Base-by-base conservation (phyloP, 257 asterid genomes). In the Dorcoceras hygrometricum region DNA sequence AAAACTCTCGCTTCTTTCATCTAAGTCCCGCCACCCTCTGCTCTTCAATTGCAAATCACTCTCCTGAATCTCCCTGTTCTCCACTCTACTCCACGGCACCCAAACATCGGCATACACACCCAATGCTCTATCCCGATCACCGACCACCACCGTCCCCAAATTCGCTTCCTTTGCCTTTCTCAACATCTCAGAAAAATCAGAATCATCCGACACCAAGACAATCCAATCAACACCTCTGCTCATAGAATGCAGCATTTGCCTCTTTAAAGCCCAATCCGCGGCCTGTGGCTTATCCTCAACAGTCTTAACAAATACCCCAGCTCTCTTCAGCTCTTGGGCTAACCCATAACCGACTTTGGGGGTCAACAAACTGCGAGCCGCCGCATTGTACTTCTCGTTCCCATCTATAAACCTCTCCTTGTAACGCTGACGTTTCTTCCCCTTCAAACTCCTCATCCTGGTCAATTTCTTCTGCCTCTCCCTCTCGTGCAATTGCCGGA, bases 201-300 rank as follows among this genome's bases (percentile, higher is more conserved):
- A 87, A 78, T 89, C 98, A 69, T 89, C 97, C 2, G 96, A 89
- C 0, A 92, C 92, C 66, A 92, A 69, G 50, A 92, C 86, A 56
- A 92, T 74, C 98, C 98, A 92, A 74, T 92, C 98, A 19, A 89
- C 87, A 43, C 97, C 95, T 63, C 98, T 76, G 53, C 78, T 87
- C 94, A 92, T 79, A 0, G 98, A 92, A 66, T 92, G 98, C 83
- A 79, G 59, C 95, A 92, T 90, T 75, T 89, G 98, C 79, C 83
- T 87, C 81, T 89, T 92, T 81, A 92, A 68, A 0, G 98, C 98
- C 96, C 89, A 92, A 82, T 92, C 96, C 10, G 98, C 98, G 0
- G 98, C 94, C 69, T 92, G 98, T 1, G 97, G 97, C 82, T 89
- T 91, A 74, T 92, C 98, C 73, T 83, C 83, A 65, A 92, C 98